Conservation (phyloP, 805 yeast species). For the Maudiozyma barnettii region DNA sequence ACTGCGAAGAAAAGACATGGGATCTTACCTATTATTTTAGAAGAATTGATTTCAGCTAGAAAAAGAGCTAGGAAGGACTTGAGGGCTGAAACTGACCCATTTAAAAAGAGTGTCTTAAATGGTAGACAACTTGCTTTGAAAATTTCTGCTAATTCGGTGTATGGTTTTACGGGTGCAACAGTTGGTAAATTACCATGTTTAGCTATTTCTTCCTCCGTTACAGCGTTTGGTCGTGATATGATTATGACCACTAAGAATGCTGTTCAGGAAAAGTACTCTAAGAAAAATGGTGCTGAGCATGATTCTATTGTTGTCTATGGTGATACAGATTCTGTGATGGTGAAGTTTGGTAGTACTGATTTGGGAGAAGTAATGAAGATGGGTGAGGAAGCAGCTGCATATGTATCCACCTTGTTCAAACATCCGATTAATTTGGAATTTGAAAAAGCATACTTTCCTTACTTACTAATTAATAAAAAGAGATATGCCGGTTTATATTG, state of each 20-base stretch:
- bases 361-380: constrained; percentile 76
- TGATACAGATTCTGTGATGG: constrained; percentile 99
- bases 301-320: constrained; percentile 93
- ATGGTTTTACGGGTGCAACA: constrained; percentile 98
- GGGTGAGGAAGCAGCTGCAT: constrained; percentile 91
- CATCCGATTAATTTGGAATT: constrained; percentile 91
- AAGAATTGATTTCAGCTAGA: constrained; percentile 84
- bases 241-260: constrained; percentile 82
- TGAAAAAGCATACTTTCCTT: constrained; percentile 94
- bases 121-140: constrained; percentile 96
- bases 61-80: constrained; percentile 85
- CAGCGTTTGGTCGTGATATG: constrained; percentile 95
- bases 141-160: constrained; percentile 95
- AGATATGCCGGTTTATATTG: constrained; percentile 95
- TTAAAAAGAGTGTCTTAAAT: constrained; percentile 83
- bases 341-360: constrained; percentile 81
- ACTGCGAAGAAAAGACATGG: constrained; percentile 65
- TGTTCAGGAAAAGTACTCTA: constrained; percentile 71
- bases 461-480: constrained; percentile 85
- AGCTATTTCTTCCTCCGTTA: constrained; percentile 90
- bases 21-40: constrained; percentile 80
- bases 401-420: constrained; percentile 67
- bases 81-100: constrained; percentile 89
- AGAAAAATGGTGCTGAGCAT: constrained; percentile 71
- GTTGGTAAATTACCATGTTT: constrained; percentile 94